Base-by-base conservation (phyloP, 306 rosid genomes). In the Trifolium dubium region DNA sequence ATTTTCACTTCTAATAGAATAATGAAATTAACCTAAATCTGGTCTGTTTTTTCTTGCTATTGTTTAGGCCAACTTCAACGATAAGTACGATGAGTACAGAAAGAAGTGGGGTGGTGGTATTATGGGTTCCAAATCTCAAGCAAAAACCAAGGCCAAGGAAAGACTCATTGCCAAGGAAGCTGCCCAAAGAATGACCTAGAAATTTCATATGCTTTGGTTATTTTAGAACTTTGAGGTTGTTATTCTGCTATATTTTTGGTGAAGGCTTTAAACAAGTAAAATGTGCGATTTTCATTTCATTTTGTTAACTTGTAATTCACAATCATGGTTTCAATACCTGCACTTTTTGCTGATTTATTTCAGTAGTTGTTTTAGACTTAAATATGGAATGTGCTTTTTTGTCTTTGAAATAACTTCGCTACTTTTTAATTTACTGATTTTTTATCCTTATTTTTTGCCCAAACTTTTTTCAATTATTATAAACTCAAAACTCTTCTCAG, bases 101-200 rank as follows among this genome's bases (percentile, higher is more conserved):
- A 91, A 87, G 92, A 89, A 87, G 78, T 91, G 95, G 95, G 97
- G 95, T 9, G 97, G 95, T 18, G 97, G 97, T 5, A 83, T 91
- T 76, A 91, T 91, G 95, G 97, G 97, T 8, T 84, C 95, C 76
- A 91, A 91, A 72, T 91, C 94, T 29, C 90, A 87, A 79, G 97
- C 97, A 67, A 89, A 59, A 71, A 89, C 92, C 64, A 87, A 71
- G 86, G 95, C 95, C 0, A 89, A 87, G 73, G 95, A 89, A 71
- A 87, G 34, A 60, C 67, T 91, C 64, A 66, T 91, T 31, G 94
- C 97, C 29, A 89, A 91, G 81, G 97, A 91, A 83, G 94, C 92
- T 2, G 95, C 97, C 0, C 91, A 91, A 75, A 89, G 95, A 79
- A 63, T 89, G 89, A 8, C 83, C 14, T 87, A 79, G 77, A 76